A percentile compares a stretch with the other conserved stretches of the same genome.
These are phyloP conservation scores for Lipomyces orientalis DNA, from an alignment of 805 yeast species.

Conservation along the genomic window DNA sequence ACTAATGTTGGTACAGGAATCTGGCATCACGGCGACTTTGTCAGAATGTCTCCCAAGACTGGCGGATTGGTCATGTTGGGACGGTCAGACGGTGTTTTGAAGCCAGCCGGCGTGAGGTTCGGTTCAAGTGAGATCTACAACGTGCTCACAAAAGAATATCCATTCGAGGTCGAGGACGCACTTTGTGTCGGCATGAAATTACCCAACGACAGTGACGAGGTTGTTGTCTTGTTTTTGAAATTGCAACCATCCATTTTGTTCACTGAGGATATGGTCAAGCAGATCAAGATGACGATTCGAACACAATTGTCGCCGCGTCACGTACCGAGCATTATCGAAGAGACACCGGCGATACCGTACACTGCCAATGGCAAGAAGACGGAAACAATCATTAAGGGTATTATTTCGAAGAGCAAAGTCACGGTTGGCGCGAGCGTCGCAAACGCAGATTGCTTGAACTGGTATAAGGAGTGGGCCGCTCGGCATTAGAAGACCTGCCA, in stretches of 20 bases:
- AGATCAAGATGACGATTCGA: conserved; percentile 29
- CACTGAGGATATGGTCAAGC: conserved; percentile 19
- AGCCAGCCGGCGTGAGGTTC: conserved; percentile 39
- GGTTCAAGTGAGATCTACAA: conserved; percentile 40
- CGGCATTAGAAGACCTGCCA: conserved; percentile 16
- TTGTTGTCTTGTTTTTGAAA: conserved; percentile 37
- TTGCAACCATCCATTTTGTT: conserved; percentile 22
- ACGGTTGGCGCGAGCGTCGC: conserved; percentile 40
- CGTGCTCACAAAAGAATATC: conserved; percentile 32
- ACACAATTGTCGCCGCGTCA: conserved; percentile 37
- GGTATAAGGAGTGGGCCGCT: conserved; percentile 38
- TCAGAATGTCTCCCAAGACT: conserved; percentile 34
- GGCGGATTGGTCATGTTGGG: conserved; percentile 38
- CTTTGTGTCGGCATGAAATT: conserved; percentile 39
- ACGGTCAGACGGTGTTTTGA: conserved; percentile 40
- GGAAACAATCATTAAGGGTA: conserved; percentile 37
- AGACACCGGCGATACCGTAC: conserved; percentile 38
- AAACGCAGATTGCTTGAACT: conserved; percentile 36
- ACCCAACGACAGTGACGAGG: conserved; percentile 35
- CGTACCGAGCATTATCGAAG: conserved; percentile 37
- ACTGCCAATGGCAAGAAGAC: conserved; percentile 41
- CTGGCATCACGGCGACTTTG: conserved; percentile 41
- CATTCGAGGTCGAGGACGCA: conserved; percentile 34
- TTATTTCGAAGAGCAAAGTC: conserved; percentile 33
- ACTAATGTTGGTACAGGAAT: conserved; percentile 10